Evolutionary conservation across 1,139 yeast species (phyloP).

Genomic region (Saccharomyces uvarum): DNA sequence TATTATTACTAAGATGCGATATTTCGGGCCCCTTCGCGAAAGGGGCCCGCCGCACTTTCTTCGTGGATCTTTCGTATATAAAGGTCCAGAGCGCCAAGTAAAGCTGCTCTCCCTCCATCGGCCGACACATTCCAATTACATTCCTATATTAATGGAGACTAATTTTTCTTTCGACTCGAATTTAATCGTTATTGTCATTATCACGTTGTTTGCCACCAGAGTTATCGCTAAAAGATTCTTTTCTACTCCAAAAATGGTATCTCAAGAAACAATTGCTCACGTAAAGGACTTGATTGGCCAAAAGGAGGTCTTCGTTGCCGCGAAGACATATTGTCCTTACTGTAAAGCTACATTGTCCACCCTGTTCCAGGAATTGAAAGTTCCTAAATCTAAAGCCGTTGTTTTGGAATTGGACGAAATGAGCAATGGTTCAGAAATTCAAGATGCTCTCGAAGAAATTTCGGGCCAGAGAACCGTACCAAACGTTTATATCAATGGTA

Average conservation of each 20-base stretch:
- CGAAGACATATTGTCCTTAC: constrained; percentile 72
- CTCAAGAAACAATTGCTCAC: constrained; percentile 47
- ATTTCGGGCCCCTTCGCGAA: constrained; percentile 1
- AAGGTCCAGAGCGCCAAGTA: background rate
- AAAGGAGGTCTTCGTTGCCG: constrained; percentile 74
- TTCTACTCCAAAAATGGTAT: constrained; percentile 30
- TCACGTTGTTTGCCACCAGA: constrained; percentile 11
- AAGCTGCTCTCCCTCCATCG: background rate
- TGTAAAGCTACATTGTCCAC: constrained; percentile 59
- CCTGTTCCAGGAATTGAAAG: constrained; percentile 39
- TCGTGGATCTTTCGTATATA: background rate
- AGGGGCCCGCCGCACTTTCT: constrained; percentile 1
- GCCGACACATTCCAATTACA: background rate
- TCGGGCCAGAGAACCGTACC: constrained; percentile 94
- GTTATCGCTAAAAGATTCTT: constrained; percentile 13
- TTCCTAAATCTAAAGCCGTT: constrained; percentile 42
- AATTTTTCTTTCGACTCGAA: background rate
- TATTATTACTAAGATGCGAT: background rate
- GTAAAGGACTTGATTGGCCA: constrained; percentile 58
- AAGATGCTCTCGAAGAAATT: constrained; percentile 63
- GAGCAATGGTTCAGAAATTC: constrained; percentile 60
- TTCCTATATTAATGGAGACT: background rate
- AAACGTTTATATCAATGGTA: constrained; percentile 77
- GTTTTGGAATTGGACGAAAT: constrained; percentile 58
- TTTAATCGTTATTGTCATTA: constrained; percentile 5